Percentiles rank a stretch among this genome's conserved stretches.
Evolutionary conservation across 371 early-diverging fungal species (phyloP).

Genomic region (Syncephalastrum sp.): DNA sequence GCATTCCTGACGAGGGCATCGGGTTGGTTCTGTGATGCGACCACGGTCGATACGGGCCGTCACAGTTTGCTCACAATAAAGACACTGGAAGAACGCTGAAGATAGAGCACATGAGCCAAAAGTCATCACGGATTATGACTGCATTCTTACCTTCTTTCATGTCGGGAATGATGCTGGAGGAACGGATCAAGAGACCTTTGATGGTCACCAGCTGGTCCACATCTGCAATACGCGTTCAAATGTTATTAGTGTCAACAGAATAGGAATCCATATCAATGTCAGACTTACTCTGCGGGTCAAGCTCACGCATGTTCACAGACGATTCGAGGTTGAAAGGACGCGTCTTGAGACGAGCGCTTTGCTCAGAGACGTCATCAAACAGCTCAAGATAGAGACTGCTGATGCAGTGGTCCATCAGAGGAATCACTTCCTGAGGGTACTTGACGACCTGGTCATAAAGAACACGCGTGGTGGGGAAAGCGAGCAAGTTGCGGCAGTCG

Average conservation of each 20-base stretch:
- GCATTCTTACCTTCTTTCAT: conserved; percentile 68
- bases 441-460: conserved; percentile 87
- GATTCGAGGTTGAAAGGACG: conserved; percentile 90
- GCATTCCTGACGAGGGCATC: conserved; percentile 86
- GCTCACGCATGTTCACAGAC: conserved; percentile 88
- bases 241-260: background rate
- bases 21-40: conserved; percentile 89
- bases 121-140: background rate
- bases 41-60: conserved; percentile 90
- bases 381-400: conserved; percentile 76
- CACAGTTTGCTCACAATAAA: conserved; percentile 81
- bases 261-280: background rate
- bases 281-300: conserved; percentile 79
- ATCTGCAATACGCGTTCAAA: conserved; percentile 48
- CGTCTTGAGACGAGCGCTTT: conserved; percentile 53
- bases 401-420: conserved; percentile 91
- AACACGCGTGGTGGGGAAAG: conserved; percentile 60
- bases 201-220: conserved; percentile 97
- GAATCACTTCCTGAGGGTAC: conserved; percentile 99
- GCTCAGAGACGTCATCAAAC: conserved; percentile 63
- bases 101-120: background rate
- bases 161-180: conserved; percentile 95
- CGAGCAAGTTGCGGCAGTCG: conserved; percentile 84
- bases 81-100: conserved; percentile 88
- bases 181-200: conserved; percentile 95